Base-by-base conservation (phyloP, 805 yeast genomes). In the Cyberlindnera bimundalis region DNA sequence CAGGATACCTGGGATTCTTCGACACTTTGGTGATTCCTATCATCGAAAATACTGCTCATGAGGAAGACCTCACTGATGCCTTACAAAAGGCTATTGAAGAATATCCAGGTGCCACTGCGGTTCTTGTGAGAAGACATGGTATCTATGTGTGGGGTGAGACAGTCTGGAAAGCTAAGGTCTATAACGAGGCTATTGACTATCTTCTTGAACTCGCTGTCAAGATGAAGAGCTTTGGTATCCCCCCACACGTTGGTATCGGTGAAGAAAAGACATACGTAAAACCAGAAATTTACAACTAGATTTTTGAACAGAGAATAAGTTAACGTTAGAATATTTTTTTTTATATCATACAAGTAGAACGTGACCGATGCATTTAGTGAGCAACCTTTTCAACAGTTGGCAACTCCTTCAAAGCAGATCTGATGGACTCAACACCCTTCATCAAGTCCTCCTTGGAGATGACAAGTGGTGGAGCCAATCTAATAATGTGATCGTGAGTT, bases 121-220 rank as follows among this genome's bases (percentile, higher is more conserved):
- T 91, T 1, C 68, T 91, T 39, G 97, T 91, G 6, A 76, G 96
- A 62, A 73, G 96, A 56, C 98, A 91, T 58, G 98, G 98, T 1
- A 81, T 91, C 33, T 91, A 82, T 59, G 96, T 89, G n/a, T 91
- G 97, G 97, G 97, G 97, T 18, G 87, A 83, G 52, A 78, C 74
- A 19, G 85, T 87, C 11, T 84, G 95, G 85, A 88, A 90, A 64
- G 96, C 97, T 35, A 91, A 91, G 64, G 76, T 91, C 12, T 84
- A 84, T 60, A 89, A 89, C 59, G 98, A 91, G 63, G 95, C 96
- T 14, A 78, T 91, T 45, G 97, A 91, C 56, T 91, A 90, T 59
- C 65, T 91, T 47, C 68, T 91, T 54, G 96, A 86, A 48, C 62
- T 90, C 50, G 96, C 93, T 1, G 75, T 90, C 27, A 84, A 84